Evolutionary conservation across 2,329 filamentous ascomycete genomes (phyloP).

Genomic region (Diaporthe caulivora): DNA sequence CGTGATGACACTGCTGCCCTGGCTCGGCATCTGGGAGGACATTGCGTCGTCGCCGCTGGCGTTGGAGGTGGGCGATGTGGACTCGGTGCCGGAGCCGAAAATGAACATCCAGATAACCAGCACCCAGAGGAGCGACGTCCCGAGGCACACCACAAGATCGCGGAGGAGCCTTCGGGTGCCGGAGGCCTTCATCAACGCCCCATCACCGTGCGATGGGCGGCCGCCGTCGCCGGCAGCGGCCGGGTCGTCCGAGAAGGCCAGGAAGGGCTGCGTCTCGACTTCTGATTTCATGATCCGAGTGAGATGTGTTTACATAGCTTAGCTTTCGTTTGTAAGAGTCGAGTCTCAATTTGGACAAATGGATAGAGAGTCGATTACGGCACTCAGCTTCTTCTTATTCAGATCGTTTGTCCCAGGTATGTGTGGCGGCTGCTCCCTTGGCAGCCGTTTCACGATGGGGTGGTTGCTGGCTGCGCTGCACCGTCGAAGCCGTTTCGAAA

Average conservation of each 20-base stretch:
- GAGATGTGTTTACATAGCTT: not conserved
- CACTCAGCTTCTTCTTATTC: not conserved
- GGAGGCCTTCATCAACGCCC: not conserved
- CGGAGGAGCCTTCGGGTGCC: conserved; percentile 11
- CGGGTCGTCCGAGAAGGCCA: conserved; percentile 26
- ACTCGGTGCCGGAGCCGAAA: not conserved
- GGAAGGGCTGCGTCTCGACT: conserved; percentile 27
- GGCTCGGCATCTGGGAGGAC: conserved; percentile 1
- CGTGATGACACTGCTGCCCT: conserved; percentile 13
- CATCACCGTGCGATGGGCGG: not conserved
- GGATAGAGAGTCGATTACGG: not conserved
- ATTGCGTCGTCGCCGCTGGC: not conserved
- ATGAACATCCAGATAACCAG: conserved; percentile 27
- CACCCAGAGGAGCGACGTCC: conserved; percentile 27
- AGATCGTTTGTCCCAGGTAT: not conserved
- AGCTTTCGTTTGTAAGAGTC: not conserved
- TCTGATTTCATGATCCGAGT: conserved; percentile 17
- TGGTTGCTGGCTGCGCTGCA: not conserved
- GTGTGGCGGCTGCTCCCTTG: conserved; percentile 3
- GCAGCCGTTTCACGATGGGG: conserved; percentile 30
- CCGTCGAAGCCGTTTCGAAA: conserved; percentile 29
- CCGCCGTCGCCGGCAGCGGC: not conserved
- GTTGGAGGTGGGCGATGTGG: not conserved
- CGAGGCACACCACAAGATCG: conserved; percentile 21
- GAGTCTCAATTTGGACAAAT: not conserved